Evolutionary conservation across 768 basidiomycete species (phyloP).

Genomic region (Hemileccinum rubropunctum): DNA sequence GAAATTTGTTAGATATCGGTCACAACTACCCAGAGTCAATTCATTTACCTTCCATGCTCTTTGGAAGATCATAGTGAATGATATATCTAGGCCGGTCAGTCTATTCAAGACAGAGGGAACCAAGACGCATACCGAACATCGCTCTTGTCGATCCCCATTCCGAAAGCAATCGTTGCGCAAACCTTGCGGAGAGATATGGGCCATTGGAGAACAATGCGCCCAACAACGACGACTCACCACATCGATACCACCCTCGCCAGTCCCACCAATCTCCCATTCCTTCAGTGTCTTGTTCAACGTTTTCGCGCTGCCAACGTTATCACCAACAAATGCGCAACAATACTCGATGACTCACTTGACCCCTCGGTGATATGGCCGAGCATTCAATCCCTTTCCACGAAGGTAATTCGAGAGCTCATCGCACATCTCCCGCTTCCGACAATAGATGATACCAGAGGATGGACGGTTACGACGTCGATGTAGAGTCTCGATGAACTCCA

Average conservation of each 20-base stretch:
- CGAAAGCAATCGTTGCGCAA: constrained; percentile 81
- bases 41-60: constrained; percentile 71
- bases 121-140: constrained; percentile 55
- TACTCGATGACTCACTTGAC: constrained; percentile 41
- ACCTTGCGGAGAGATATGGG: constrained; percentile 41
- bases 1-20: not conserved
- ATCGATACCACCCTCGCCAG: constrained; percentile 54
- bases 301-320: constrained; percentile 33
- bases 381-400: constrained; percentile 61
- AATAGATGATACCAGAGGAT: constrained; percentile 77
- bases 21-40: not conserved
- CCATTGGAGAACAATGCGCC: not conserved
- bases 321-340: not conserved
- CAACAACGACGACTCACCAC: constrained; percentile 43
- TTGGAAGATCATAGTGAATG: constrained; percentile 79
- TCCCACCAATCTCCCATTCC: constrained; percentile 59
- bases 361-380: constrained; percentile 75
- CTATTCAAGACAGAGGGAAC: not conserved
- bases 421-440: constrained; percentile 64
- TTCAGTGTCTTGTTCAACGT: constrained; percentile 51
- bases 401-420: constrained; percentile 65
- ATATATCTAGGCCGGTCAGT: constrained; percentile 49
- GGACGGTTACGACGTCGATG: constrained; percentile 55
- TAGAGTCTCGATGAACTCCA: constrained; percentile 62
- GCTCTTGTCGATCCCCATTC: constrained; percentile 83